Base-by-base conservation (phyloP, 2,329 filamentous ascomycete genomes). In the Xylaria hypoxylon region DNA sequence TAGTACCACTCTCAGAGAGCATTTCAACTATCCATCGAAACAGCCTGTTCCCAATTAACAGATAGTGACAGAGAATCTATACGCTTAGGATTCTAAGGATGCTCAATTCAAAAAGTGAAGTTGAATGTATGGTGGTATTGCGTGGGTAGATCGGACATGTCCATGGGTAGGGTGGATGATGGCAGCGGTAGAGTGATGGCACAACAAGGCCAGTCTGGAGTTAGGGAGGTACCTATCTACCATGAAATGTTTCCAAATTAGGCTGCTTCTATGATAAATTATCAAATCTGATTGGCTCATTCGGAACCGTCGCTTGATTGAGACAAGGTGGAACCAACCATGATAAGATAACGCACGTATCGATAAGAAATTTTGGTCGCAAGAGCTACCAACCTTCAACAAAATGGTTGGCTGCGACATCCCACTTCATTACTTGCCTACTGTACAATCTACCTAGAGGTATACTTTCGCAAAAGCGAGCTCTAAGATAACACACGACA, bases 291-390 rank as follows among this genome's bases (percentile, higher is more conserved):
- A 58, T 48, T 58, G 55, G 55, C n/a, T 26, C 17, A 55, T 55
- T 28, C 19, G 3, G 3, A 17, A 2, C 4, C 17, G 19, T n/a
- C 3, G 24, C 17, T 24, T 44, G 2, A 24, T 3, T n/a, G 17
- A 33, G 15, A 10, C 0, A 24, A 38, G 4, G 19, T 11, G 22
- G 22, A n/a, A 28, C 6, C 8, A 15, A 15, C 5, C 13, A 11
- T 13, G 64, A 66, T 62, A 59, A 59, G 64, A 63, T 57, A 64
- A 17, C 7, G 22, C n/a, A 2, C 15, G 5, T 64, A 67, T 67
- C 67, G 67, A 69, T 69, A 69, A 69, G 48, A 67, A 69, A 65
- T 69, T 67, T 69, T 69, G 64, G 67, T n/a, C 17, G 38, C 24
- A 7, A 38, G 47, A 48, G 47, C 57, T 40, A 68, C 55, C 59